These are phyloP conservation scores for Eucalyptus virginea DNA, from an alignment of 345 rosid species.

Conservation along the genomic window DNA sequence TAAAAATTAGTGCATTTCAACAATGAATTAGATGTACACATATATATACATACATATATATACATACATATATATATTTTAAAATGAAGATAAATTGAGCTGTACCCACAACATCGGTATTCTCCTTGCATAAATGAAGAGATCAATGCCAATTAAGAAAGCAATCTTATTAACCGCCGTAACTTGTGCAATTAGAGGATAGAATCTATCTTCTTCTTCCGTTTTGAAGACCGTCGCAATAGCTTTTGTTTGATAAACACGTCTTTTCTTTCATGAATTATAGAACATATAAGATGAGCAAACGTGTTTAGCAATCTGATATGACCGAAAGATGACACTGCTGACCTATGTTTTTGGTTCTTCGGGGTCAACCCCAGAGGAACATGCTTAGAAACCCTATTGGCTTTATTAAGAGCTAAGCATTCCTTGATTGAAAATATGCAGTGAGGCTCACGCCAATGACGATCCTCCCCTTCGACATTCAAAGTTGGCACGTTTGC, in stretches of 20 bases:
- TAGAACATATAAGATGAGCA: neutral
- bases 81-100: neutral
- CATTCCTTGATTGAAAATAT: neutral
- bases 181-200: neutral
- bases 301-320: neutral
- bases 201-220: neutral
- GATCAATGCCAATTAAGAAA: neutral
- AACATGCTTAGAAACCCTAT: neutral
- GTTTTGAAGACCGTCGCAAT: neutral
- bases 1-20: too few relatives aligned
- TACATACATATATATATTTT: too few relatives aligned
- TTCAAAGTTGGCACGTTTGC: neutral
- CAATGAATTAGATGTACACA: neutral
- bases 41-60: rapidly evolving
- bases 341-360: neutral
- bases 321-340: neutral
- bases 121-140: neutral
- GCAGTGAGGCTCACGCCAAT: neutral
- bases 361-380: neutral
- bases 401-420: neutral
- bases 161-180: neutral
- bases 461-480: neutral
- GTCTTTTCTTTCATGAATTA: neutral
- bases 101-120: neutral
- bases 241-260: neutral